These are phyloP conservation scores for Pythium chondricola DNA, from an alignment of 352 stramenopile species.

Conservation along the genomic window DNA sequence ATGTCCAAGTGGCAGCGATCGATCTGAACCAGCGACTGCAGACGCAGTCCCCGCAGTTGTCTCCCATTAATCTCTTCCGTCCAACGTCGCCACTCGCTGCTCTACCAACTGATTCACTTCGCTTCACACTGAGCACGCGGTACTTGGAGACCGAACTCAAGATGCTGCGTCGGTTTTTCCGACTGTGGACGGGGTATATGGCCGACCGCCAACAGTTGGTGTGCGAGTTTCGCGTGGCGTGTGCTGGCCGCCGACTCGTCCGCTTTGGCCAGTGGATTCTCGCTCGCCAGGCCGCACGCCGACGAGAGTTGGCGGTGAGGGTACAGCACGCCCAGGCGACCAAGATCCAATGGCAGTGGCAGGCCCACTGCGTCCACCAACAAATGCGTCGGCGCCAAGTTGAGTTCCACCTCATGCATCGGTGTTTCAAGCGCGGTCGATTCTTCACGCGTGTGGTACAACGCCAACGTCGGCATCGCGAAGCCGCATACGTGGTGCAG, in stretches of 20 bases:
- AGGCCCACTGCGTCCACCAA: not conserved
- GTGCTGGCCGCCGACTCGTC: slow-evolving; percentile 2
- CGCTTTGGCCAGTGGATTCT: not conserved
- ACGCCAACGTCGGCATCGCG: slow-evolving; percentile 15
- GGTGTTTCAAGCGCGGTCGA: slow-evolving; percentile 33
- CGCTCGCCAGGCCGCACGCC: not conserved
- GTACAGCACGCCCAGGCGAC: not conserved
- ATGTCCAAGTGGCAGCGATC: slow-evolving; percentile 42
- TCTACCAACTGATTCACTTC: not conserved
- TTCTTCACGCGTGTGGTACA: slow-evolving; percentile 33
- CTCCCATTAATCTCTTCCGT: not conserved
- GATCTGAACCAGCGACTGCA: slow-evolving; percentile 24
- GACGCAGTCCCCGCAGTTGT: not conserved
- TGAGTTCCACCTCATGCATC: slow-evolving; percentile 31
- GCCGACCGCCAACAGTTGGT: slow-evolving; percentile 11
- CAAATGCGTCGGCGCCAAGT: not conserved
- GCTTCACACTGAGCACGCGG: slow-evolving; percentile 7
- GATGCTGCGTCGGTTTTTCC: slow-evolving; percentile 51
- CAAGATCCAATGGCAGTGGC: slow-evolving; percentile 11
- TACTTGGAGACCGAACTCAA: slow-evolving; percentile 67
- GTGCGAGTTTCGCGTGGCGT: not conserved
- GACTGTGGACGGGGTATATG: slow-evolving; percentile 27
- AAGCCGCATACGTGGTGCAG: slow-evolving; percentile 29
- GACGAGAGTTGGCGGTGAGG: too few species aligned
- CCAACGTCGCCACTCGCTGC: not conserved